Evolutionary conservation across 2,329 filamentous ascomycete species (phyloP), one percentile per base, ranked within the genome.

Genomic region (Laburnicola sp.): DNA sequence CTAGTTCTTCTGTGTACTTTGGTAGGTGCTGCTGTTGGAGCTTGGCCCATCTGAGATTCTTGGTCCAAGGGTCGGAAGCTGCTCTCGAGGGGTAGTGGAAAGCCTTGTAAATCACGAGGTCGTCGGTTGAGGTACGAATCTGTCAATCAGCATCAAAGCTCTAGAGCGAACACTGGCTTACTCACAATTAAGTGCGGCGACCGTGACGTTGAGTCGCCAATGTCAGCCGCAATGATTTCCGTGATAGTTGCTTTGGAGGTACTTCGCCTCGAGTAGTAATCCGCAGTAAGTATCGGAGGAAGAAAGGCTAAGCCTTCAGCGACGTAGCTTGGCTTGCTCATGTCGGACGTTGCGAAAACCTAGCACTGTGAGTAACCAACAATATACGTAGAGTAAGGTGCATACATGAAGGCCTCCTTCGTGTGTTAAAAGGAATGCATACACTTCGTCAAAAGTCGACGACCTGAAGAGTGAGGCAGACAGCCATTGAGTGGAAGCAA

Each of bases 51-150:
- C 85, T 83, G 8, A 97, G 76, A 6, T 80, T 82, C 23, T 77
- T 74, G 1, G 81, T 76, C 59, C 86, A 80, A 4, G 78, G 72
- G 26, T 74, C 59, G 6, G 65, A 62, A n/a, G 56, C 50, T 63
- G 69, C 49, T 70, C 70, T 26, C 65, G 67, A 34, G 67, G 74
- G 54, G 76, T 76, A 68, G 36, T 83, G 80, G 60, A 91, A 87
- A 1, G 93, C 91, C 68, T 94, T 86, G 69, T 97, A 99, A 39
- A 97, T 82, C 8, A 88, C 87, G 30, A 97, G 76, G 66, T 97
- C 92, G 57, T 96, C 88, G 52, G 84, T 86, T 7, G 83, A 80
- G 42, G 90, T 90, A 44, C 93, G 88, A 26, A 92, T 77, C 88
- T 91, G 57, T 32, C 32, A 42, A 52, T 57, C 35, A 40, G 50